A percentile compares a stretch with the other conserved stretches of the same genome.
phyloP scores from a whole-genome alignment of 257 asterid genomes.

The Solanum microdontum region DNA sequence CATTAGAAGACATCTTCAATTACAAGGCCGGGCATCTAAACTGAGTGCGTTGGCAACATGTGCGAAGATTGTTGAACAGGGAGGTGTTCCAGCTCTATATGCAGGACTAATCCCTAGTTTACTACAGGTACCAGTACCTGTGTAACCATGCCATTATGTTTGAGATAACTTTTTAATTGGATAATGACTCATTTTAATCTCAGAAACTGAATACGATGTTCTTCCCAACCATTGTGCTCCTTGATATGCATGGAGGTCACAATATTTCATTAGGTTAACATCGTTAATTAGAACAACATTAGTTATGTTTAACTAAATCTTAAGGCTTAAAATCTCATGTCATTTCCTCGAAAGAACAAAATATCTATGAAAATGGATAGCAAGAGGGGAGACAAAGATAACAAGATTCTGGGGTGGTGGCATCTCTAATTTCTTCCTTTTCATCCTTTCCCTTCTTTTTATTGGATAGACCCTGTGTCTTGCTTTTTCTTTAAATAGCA shows the following conservation, averaged over 20 bases:
- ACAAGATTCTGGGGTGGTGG: neutral
- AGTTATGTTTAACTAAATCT: neutral
- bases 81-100: conserved; percentile 87
- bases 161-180: neutral
- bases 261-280: neutral
- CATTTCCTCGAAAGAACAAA: neutral
- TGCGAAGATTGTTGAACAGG: conserved; percentile 61
- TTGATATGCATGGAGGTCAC: neutral
- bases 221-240: neutral
- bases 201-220: neutral
- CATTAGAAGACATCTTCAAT: conserved; percentile 84
- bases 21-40: conserved; percentile 71
- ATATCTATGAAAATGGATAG: neutral
- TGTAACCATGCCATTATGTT: neutral
- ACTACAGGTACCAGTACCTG: conserved; percentile 50
- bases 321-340: neutral
- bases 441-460: neutral
- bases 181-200: neutral
- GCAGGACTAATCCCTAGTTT: conserved; percentile 91
- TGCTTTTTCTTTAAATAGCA: neutral
- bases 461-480: neutral
- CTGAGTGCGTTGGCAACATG: conserved; percentile 59
- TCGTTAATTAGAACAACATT: neutral
- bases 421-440: neutral
- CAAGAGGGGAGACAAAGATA: neutral